phyloP scores from a whole-genome alignment of 805 yeast genomes.

The Alloascoidea hylecoeti region DNA sequence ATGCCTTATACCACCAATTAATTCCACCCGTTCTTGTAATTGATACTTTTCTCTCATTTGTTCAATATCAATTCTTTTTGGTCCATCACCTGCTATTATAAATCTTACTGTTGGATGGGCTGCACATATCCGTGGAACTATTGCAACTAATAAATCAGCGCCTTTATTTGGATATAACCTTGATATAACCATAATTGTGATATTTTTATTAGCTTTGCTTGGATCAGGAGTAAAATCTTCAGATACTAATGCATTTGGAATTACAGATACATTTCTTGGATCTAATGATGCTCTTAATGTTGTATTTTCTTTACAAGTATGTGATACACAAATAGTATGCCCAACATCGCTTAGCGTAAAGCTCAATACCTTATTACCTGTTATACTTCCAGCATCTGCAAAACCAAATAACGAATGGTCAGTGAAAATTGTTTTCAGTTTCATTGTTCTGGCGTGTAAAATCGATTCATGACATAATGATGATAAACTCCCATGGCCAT shows the following conservation, averaged over 20 bases:
- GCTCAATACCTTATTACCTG: conserved; percentile 76
- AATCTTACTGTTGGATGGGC: conserved; percentile 53
- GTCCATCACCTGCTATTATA: conserved; percentile 94
- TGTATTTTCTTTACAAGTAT: conserved; percentile 92
- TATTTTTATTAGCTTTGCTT: conserved; percentile 19
- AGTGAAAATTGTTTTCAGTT: conserved; percentile 79
- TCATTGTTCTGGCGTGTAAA: conserved; percentile 89
- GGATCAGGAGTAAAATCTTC: conserved; percentile 46
- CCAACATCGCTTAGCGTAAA: conserved; percentile 80
- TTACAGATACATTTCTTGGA: conserved; percentile 70
- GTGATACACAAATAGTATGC: conserved; percentile 91
- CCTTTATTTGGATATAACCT: conserved; percentile 94
- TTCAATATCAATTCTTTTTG: conserved; percentile 83
- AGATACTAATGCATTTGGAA: conserved; percentile 93
- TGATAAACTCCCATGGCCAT: conserved; percentile 89
- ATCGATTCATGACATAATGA: conserved; percentile 82
- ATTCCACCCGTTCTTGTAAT: conserved; percentile 74
- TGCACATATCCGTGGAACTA: conserved; percentile 73
- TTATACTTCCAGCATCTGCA: conserved; percentile 67
- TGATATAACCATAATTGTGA: conserved; percentile 84
- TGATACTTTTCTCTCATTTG: conserved; percentile 86
- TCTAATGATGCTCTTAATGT: conserved; percentile 76
- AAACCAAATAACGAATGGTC: conserved; percentile 96
- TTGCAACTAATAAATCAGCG: conserved; percentile 72
- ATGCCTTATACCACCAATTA: conserved; percentile 80